These are phyloP conservation scores for Thalassiosira delicatula DNA, from an alignment of 352 stramenopile genomes.

Conservation along the genomic window DNA sequence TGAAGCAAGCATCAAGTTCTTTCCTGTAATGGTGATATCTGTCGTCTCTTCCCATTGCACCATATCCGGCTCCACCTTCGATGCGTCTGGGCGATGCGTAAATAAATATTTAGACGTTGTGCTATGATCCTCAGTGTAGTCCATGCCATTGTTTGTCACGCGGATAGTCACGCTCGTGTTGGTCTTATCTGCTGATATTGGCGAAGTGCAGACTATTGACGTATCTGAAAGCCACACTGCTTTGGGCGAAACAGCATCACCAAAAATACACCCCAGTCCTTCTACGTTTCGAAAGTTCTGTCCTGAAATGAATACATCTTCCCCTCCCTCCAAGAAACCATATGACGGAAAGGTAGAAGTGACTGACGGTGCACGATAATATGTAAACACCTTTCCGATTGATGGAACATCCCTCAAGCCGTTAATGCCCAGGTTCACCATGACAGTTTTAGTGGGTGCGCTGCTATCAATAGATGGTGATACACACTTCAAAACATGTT, in stretches of 20 bases:
- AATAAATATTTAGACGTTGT: slow-evolving; percentile 34
- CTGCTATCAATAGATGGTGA: slow-evolving; percentile 29
- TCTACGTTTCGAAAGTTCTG: slow-evolving; percentile 50
- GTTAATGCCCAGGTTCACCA: slow-evolving; percentile 57
- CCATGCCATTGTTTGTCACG: slow-evolving; percentile 68
- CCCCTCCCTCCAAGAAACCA: slow-evolving; percentile 66
- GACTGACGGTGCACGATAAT: slow-evolving; percentile 47
- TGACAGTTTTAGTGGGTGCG: slow-evolving; percentile 25
- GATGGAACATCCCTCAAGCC: slow-evolving; percentile 43
- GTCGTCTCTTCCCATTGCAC: slow-evolving; percentile 53
- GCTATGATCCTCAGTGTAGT: slow-evolving; percentile 41
- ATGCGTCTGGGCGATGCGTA: slow-evolving; percentile 55
- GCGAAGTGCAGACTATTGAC: slow-evolving; percentile 55
- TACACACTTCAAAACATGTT: slow-evolving; percentile 44
- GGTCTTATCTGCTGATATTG: not conserved
- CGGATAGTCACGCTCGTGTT: slow-evolving; percentile 26
- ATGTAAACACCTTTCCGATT: slow-evolving; percentile 58
- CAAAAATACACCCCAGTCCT: slow-evolving; percentile 58
- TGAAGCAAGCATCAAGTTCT: slow-evolving; percentile 36
- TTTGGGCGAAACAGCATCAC: slow-evolving; percentile 32
- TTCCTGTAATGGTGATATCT: slow-evolving; percentile 62
- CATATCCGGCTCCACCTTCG: slow-evolving; percentile 42
- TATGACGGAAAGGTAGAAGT: slow-evolving; percentile 45
- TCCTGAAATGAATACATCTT: slow-evolving; percentile 58
- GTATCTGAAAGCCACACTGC: slow-evolving; percentile 49